These are phyloP conservation scores for Teunomyces tritomae DNA, from an alignment of 805 yeast species.

Conservation along the genomic window DNA sequence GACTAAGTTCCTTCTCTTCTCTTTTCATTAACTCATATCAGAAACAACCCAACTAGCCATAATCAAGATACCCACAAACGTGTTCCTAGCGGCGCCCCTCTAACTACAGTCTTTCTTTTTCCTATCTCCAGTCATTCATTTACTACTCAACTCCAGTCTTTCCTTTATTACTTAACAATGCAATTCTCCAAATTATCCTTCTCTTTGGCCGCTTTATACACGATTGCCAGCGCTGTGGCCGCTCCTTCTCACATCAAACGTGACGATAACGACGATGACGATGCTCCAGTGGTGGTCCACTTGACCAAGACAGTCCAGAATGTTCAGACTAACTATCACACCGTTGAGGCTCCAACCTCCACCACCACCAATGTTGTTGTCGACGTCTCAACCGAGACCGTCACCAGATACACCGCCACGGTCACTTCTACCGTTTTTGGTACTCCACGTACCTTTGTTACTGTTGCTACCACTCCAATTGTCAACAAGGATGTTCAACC, in stretches of 20 bases:
- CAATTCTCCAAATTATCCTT: conserved; percentile 23
- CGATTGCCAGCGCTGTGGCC: conserved; percentile 18
- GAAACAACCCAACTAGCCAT: background rate
- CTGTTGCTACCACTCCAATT: conserved; percentile 33
- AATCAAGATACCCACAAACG: background rate
- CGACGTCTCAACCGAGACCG: conserved; percentile 34
- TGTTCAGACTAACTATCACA: conserved; percentile 30
- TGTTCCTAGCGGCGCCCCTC: conserved; percentile 4
- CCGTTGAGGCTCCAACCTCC: conserved; percentile 28
- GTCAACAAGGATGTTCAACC: conserved; percentile 13
- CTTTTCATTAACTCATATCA: background rate
- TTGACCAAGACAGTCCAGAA: conserved; percentile 35
- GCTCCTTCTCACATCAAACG: conserved; percentile 15
- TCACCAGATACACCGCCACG: conserved; percentile 43
- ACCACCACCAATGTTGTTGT: conserved; percentile 29
- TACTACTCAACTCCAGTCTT: conserved; percentile 6
- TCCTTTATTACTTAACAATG: conserved; percentile 16
- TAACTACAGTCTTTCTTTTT: conserved; percentile 16
- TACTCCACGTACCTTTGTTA: conserved; percentile 32
- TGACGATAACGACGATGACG: conserved; percentile 19
- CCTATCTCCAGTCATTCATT: conserved; percentile 20
- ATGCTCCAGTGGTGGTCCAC: conserved; percentile 29
- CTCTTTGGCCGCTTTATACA: conserved; percentile 18
- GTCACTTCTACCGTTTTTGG: conserved; percentile 43
- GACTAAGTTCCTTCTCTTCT: background rate